Evolutionary conservation across 495 filamentous ascomycete genomes (phyloP), one percentile per base, ranked within the genome.

Genomic region (Podospora fimiseda): DNA sequence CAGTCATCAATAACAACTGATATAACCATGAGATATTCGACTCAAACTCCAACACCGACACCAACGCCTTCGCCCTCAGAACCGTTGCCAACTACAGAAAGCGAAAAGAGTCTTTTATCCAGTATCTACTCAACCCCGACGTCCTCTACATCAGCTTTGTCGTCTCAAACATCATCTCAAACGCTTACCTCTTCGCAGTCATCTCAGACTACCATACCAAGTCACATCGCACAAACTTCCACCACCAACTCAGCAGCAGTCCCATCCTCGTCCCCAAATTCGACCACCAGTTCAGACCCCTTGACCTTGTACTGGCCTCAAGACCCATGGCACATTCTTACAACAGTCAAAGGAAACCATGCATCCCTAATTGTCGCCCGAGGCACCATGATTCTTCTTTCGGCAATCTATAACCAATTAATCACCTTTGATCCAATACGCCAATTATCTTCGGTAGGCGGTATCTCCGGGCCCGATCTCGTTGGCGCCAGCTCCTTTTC

Each of bases 321-420:
- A 7, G 5, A 6, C 27, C 27, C 5, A 33, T 57, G 36, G 42
- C 11, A 38, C 9, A n/a, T 42, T 2, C 14, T 46, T 13, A n/a
- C 38, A 19, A 36, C 53, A 1, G n/a, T 60, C n/a, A 37, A 44
- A 0, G 53, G 47, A 21, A 60, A 60, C 42, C 42, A 51, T 18
- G 51, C 48, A 5, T 51, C 58, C 5, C 21, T 60, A n/a, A 38
- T 60, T 14, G 47, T 47, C 19, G 51, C 20, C 0, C 37, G 58
- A 3, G 53, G 20, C 23, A 46, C 51, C 53, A 40, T 51, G 46
- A 14, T 53, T 11, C 9, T 51, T 14, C 30, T 57, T 19, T 37
- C 27, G 1, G 43, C 50, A 9, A 55, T 43, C 63, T 77, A 48
- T 56, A 36, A 56, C 14, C 50, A 58, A 11, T 24, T 57, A 4